Conservation (phyloP, 1,284 basidiomycete genomes). For the Naganishia liquefaciens region DNA sequence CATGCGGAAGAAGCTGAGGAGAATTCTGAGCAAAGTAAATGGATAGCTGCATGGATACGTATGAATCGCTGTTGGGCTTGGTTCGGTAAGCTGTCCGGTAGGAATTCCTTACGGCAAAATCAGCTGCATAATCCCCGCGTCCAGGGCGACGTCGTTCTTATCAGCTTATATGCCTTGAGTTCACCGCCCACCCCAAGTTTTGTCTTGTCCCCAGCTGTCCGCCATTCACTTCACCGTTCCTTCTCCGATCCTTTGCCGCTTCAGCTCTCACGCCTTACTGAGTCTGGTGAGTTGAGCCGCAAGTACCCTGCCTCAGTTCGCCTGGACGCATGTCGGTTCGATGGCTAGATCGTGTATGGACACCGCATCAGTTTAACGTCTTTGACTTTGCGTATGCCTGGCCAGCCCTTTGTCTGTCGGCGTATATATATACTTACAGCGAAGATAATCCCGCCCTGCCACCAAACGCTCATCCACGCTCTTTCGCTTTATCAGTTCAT, state of each 20-base stretch:
- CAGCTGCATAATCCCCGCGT: no score
- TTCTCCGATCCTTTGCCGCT: conserved; percentile 4
- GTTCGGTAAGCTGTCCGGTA: no score
- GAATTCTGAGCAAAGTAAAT: no score
- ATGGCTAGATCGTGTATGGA: not conserved
- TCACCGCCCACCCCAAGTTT: no score
- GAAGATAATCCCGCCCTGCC: not conserved
- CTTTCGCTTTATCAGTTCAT: not conserved
- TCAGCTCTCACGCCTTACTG: not conserved
- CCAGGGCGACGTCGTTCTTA: no score
- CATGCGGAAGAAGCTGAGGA: no score
- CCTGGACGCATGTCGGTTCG: not conserved
- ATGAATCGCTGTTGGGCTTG: no score
- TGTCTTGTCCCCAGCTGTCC: not conserved
- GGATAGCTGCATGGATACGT: no score
- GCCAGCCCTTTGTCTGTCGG: no score
- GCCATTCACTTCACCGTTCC: not conserved
- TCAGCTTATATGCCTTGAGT: no score
- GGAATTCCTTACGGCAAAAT: no score
- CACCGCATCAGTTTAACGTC: not conserved
- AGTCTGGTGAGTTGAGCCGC: not conserved
- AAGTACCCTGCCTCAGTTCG: not conserved
- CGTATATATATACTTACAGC: not conserved
- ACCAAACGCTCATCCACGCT: not conserved
- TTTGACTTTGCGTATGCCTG: not conserved